These are phyloP conservation scores for Discostella stelligera DNA, from an alignment of 352 stramenopile genomes.

Conservation along the genomic window DNA sequence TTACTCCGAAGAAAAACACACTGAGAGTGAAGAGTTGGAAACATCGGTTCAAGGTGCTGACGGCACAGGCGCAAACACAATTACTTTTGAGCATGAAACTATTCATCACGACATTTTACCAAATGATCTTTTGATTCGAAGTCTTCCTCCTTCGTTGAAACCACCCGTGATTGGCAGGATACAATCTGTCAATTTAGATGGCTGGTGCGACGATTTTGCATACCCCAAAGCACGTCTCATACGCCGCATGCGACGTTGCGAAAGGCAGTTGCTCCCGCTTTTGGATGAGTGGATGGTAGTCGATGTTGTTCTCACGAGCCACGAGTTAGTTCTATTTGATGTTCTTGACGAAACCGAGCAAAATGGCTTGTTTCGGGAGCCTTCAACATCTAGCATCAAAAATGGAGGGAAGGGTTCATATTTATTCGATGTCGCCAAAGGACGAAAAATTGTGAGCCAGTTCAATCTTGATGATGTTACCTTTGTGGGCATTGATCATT, in stretches of 20 bases:
- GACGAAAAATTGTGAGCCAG: slow-evolving; percentile 67
- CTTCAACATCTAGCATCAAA: slow-evolving; percentile 22
- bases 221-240: slow-evolving; percentile 67
- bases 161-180: neutral
- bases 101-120: neutral
- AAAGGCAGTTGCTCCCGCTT: slow-evolving; percentile 64
- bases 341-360: slow-evolving; percentile 21
- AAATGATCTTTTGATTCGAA: slow-evolving; percentile 12
- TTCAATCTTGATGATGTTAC: slow-evolving; percentile 65
- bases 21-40: slow-evolving; percentile 32
- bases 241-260: slow-evolving; percentile 76
- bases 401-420: slow-evolving; percentile 72
- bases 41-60: slow-evolving; percentile 17
- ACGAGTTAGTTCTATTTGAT: slow-evolving; percentile 77
- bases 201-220: slow-evolving; percentile 48
- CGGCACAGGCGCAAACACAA: slow-evolving; percentile 9
- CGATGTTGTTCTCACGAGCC: slow-evolving; percentile 78
- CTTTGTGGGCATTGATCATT: slow-evolving; percentile 63
- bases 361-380: slow-evolving; percentile 1
- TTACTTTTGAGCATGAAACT: slow-evolving; percentile 7
- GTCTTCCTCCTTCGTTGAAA: neutral
- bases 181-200: slow-evolving; percentile 20
- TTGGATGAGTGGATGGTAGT: slow-evolving; percentile 69
- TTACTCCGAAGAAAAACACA: slow-evolving; percentile 19
- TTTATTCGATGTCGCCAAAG: slow-evolving; percentile 67